Percentiles rank a stretch among this genome's conserved stretches.
Evolutionary conservation across 164 flowering plant genomes (phyloP).

Genomic region (Kalanchoe fedtschenkoi): DNA sequence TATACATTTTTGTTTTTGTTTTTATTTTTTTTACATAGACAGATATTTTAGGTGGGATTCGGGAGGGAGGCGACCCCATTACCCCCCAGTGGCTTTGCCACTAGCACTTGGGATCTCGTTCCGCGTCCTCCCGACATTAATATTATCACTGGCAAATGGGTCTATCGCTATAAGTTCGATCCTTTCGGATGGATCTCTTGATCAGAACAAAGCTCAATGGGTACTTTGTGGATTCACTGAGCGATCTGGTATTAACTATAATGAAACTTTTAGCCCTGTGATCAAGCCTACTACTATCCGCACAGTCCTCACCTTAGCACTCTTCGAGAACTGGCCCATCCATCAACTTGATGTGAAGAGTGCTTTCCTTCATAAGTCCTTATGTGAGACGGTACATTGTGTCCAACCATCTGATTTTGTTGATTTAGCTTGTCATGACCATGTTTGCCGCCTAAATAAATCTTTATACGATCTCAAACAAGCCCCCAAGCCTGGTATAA

Average conservation of each 20-base stretch:
- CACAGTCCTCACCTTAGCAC: neutral
- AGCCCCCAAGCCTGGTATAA: constrained; percentile 6
- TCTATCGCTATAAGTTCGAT: neutral
- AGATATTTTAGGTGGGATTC: too few relatives aligned
- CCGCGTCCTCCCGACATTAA: neutral
- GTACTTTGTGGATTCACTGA: neutral
- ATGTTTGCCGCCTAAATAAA: neutral
- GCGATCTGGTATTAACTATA: neutral
- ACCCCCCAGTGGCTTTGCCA: neutral
- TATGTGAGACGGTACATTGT: neutral
- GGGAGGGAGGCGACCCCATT: too few relatives aligned
- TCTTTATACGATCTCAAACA: constrained; percentile 1
- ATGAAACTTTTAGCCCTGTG: neutral
- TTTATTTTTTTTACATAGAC: too few relatives aligned
- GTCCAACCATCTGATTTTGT: constrained; percentile 4
- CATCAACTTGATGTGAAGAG: neutral
- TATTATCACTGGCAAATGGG: neutral
- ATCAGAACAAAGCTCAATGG: neutral
- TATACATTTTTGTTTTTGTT: too few relatives aligned
- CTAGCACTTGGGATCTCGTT: neutral
- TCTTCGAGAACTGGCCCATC: neutral
- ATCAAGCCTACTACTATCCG: neutral
- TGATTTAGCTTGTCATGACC: neutral
- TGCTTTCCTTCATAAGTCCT: neutral
- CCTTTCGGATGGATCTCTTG: neutral